Base-by-base conservation (phyloP, 192 early-diverging fungal species). In the Spizellomyces sp. region DNA sequence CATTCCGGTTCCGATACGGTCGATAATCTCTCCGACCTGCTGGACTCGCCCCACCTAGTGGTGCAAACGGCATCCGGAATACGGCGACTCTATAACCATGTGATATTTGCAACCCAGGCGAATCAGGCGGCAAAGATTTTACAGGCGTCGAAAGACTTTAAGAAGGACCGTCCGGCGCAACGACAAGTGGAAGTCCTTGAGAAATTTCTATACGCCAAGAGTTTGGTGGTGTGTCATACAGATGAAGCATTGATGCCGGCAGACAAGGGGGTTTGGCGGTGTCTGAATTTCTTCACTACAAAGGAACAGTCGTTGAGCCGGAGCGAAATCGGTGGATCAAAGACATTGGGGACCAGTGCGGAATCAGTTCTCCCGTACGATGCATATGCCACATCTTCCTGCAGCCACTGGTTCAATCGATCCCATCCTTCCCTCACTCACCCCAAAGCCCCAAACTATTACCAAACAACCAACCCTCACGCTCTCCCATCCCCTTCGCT, bases 91-190 rank as follows among this genome's bases (percentile, higher is more conserved):
- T 86, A 79, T 66, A 76, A 80, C 47, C 71, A 86, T 52, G 80
- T 84, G 21, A 63, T 86, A 22, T 84, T 86, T 59, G 81, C 84
- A 8, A 80, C 80, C 8, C 84, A 86, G 71, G 84, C 81, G 8
- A 79, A 77, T 73, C 79, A 82, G 62, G 81, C 81, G 43, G 66
- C 56, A 10, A 45, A 71, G 14, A 79, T 83, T 55, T 62, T 86
- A 15, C 27, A 48, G 7, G 48, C 42, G 21, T 67, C 75, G 22
- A 48, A 48, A 4, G 21, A 57, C 17, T 61, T 46, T 3, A 36
- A 46, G 22, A 55, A 44, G 0, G 67, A 73, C 61, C 12, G 19
- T 47, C 57, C 58, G 10, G 52, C n/a, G 9, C 54, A 50, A 47
- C 2, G n/a, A 17, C 64, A 68, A 71, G 50, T 60, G 19, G 48